Base-by-base conservation (phyloP, 768 basidiomycete genomes). In the Mycena crocata region DNA sequence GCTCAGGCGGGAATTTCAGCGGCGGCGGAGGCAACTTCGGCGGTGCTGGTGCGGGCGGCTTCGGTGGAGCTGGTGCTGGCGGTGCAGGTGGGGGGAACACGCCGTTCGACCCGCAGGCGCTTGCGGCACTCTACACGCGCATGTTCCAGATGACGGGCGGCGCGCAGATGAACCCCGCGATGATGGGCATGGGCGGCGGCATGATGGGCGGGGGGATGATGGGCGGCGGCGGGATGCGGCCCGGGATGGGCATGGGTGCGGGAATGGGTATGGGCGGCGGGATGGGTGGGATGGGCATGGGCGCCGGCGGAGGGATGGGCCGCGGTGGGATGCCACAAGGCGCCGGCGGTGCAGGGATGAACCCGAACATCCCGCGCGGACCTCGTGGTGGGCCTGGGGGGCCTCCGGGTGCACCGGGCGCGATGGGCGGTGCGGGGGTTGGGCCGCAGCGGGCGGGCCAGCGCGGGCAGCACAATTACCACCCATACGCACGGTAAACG, bases 51-150 rank as follows among this genome's bases (percentile, higher is more conserved):
- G 44, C 9, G n/a, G 68, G 63, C 48, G 59, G 58, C 64, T 66
- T 66, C 3, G 69, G n/a, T n/a, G n/a, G n/a, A n/a, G n/a, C 71
- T 31, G 76, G 75, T 12, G 72, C 58, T 24, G 75, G 55, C 5
- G 80, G 71, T 40, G 74, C 73, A 44, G 79, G 80, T 48, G 77
- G 70, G 15, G 85, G 83, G 5, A 89, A 84, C 69, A 85, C 89
- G 5, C 86, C 93, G 1, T 97, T 98, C 75, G 96, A 98, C 75
- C 94, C 96, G 0, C 93, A 95, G 69, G 94, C 94, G 2, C 90
- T 99, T 75, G 95, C 95, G 0, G 88, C 92, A 62, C 89, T 98
- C 64, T 99, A 98, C 80, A 94, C 96, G 37, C 92, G 95, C 67
- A 98, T 99, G 97, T 92, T 94, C 85, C 90, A 91, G 75, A 92